Conservation (phyloP, 2,329 filamentous ascomycete genomes). For the Talaromyces sp. region DNA sequence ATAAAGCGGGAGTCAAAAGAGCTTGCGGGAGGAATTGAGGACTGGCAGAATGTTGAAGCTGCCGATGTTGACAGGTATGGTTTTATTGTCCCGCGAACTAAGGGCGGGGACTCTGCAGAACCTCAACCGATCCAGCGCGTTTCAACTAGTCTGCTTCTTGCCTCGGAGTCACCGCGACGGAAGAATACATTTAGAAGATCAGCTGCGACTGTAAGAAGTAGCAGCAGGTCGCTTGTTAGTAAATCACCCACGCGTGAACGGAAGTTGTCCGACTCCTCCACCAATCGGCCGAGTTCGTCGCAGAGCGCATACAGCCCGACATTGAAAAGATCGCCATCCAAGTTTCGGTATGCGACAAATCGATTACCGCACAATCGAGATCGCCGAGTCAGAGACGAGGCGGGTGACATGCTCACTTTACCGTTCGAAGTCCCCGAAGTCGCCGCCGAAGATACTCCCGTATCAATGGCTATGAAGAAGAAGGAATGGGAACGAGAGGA, state of each 20-base stretch:
- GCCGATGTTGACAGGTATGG: conserved; percentile 63
- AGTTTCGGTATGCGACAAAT: conserved; percentile 53
- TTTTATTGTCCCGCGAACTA: conserved; percentile 52
- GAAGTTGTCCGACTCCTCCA: conserved; percentile 43
- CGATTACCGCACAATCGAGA: conserved; percentile 53
- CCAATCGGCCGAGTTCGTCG: conserved; percentile 44
- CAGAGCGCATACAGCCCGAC: conserved; percentile 45
- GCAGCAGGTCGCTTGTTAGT: conserved; percentile 42
- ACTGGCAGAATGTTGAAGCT: conserved; percentile 60
- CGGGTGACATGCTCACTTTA: conserved; percentile 62
- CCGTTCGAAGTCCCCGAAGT: conserved; percentile 50
- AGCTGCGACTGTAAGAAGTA: conserved; percentile 46
- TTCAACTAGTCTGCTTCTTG: conserved; percentile 57
- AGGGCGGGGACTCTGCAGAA: conserved; percentile 25
- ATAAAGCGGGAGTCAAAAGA: conserved; percentile 54
- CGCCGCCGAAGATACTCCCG: conserved; percentile 47
- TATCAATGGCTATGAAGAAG: conserved; percentile 50
- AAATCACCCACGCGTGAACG: conserved; percentile 35
- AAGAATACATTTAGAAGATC: conserved; percentile 52
- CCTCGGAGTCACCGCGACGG: conserved; percentile 54
- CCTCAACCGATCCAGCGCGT: conserved; percentile 54
- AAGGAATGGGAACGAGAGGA: conserved; percentile 62
- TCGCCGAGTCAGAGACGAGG: conserved; percentile 56
- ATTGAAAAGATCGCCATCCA: conserved; percentile 40
- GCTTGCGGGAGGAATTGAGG: conserved; percentile 61